Base-by-base conservation (phyloP, 495 filamentous ascomycete species). In the Penicillium soppii region DNA sequence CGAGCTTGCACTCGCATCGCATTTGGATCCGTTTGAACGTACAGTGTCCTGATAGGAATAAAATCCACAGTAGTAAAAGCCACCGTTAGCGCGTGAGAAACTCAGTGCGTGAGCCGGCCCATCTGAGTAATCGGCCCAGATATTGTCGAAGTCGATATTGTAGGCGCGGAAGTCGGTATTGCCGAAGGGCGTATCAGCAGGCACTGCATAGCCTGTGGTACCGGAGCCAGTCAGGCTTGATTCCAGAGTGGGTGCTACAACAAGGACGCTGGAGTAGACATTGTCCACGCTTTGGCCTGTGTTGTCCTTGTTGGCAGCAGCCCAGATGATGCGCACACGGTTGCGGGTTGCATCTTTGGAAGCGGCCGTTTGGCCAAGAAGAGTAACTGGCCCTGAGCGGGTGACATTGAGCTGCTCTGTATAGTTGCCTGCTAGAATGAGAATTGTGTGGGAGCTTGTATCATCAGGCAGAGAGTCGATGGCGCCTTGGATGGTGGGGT, bases 321-420 rank as follows among this genome's bases (percentile, higher is more conserved):
- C 68, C 71, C 76, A 80, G 54, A 63, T 72, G 29, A 82, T 61
- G 29, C 66, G 78, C 44, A 82, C 80, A 9, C 62, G 59, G 58
- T 81, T 79, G 47, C 70, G 54, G 10, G 62, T 59, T 9, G 70
- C 67, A 36, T 69, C 58, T 10, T 54, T 65, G 5, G 72, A 63
- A 21, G 55, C 35, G n/a, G 56, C 22, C 5, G 80, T 82, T 57
- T 81, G 69, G 44, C 80, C 81, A 4, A 83, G 69, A 23, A 84
- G 69, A 25, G 75, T 79, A 19, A 82, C 62, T 4, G 82, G 79
- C 0, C 77, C 80, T 15, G 74, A 58, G 15, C 82, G 79, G 27
- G 81, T 84, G 49, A 83, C 67, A 56, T 84, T 85, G 36, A 84
- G 56, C 64, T 84, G 81, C 54, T 84, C 82, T 10, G 69, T 76